These are phyloP conservation scores for Kwoniella shivajii DNA, from an alignment of 1,284 basidiomycete genomes.

Conservation along the genomic window DNA sequence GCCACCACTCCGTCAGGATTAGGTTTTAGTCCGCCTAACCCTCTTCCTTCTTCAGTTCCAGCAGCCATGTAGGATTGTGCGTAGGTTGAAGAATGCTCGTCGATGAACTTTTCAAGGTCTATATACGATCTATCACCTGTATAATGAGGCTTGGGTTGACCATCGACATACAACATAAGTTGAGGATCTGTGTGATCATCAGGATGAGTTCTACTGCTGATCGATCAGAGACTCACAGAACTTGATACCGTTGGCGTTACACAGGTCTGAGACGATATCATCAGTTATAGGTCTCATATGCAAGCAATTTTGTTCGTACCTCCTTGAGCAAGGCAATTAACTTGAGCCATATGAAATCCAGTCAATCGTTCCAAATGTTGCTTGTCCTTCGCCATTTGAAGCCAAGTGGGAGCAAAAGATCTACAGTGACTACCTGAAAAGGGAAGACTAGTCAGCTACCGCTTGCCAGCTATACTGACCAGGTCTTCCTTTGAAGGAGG, in stretches of 20 bases:
- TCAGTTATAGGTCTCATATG: background rate
- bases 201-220: background rate
- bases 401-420: slow-evolving; percentile 73
- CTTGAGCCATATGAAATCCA: slow-evolving; percentile 74
- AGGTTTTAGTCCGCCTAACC: slow-evolving; percentile 31
- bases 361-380: slow-evolving; percentile 60
- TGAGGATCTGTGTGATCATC: slow-evolving; percentile 62
- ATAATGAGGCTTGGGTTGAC: slow-evolving; percentile 65
- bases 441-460: too few species aligned
- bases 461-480: slow-evolving; percentile 3
- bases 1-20: slow-evolving; percentile 70
- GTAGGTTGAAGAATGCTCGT: slow-evolving; percentile 52
- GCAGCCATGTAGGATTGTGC: slow-evolving; percentile 26
- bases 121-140: slow-evolving; percentile 60
- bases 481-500: background rate
- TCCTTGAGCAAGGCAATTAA: slow-evolving; percentile 80
- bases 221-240: slow-evolving; percentile 63
- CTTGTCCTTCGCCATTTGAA: slow-evolving; percentile 64
- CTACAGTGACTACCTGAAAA: slow-evolving; percentile 51
- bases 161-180: slow-evolving; percentile 71
- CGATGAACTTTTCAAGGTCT: slow-evolving; percentile 60
- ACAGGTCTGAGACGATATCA: slow-evolving; percentile 65
- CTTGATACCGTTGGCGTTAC: slow-evolving; percentile 66
- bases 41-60: slow-evolving; percentile 18
- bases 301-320: slow-evolving; percentile 59